Percentiles rank a stretch among this genome's conserved stretches.
These are phyloP conservation scores for Chenopodium album DNA, from an alignment of 148 eudicot genomes.

Conservation along the genomic window DNA sequence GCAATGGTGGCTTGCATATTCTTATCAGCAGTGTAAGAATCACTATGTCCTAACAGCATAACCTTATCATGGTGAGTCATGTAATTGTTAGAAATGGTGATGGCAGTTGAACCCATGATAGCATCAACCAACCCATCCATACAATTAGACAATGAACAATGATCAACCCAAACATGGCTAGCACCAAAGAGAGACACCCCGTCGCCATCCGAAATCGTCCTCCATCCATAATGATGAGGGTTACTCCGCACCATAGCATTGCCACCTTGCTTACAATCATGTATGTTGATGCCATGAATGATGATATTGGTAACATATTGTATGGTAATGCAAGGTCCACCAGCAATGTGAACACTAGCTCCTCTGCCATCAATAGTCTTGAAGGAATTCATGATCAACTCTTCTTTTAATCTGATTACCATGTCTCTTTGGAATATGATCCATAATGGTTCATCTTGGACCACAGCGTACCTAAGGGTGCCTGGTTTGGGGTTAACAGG, in stretches of 20 bases:
- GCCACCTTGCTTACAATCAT: constrained; percentile 70
- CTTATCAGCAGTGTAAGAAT: constrained; percentile 48
- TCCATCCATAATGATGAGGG: constrained; percentile 63
- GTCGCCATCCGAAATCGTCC: constrained; percentile 77
- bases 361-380: constrained; percentile 87
- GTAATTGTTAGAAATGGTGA: constrained; percentile 70
- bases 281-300: constrained; percentile 65
- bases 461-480: constrained; percentile 61
- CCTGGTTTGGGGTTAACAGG: constrained; percentile 68
- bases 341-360: constrained; percentile 68
- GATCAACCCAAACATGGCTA: constrained; percentile 79
- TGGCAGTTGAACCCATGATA: constrained; percentile 61
- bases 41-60: constrained; percentile 78
- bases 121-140: constrained; percentile 73
- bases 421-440: constrained; percentile 67
- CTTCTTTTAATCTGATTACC: constrained; percentile 57
- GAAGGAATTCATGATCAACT: constrained; percentile 71
- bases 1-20: constrained; percentile 81
- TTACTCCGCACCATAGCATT: constrained; percentile 63
- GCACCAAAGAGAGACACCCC: constrained; percentile 71
- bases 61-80: constrained; percentile 84
- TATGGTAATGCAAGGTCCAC: constrained; percentile 70
- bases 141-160: constrained; percentile 68
- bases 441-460: constrained; percentile 75
- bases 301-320: constrained; percentile 66